These are phyloP conservation scores for Aureobasidium sp. DNA, from an alignment of 2,329 filamentous ascomycete species.

Conservation along the genomic window DNA sequence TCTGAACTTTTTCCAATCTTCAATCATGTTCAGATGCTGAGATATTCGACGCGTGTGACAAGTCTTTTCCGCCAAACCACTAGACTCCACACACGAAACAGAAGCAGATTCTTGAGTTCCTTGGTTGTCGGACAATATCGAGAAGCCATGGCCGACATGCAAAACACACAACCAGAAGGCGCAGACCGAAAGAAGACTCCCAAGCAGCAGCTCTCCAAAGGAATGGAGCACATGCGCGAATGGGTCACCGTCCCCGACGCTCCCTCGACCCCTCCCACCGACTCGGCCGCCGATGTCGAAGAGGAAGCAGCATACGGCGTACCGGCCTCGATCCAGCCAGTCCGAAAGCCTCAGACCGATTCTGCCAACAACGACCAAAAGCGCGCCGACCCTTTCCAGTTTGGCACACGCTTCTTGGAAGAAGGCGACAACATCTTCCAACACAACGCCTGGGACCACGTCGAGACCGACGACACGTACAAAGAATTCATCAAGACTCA, in stretches of 20 bases:
- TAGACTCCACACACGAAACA: neutral
- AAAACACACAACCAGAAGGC: neutral
- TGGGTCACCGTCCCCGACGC: slow-evolving; percentile 36
- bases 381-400: slow-evolving; percentile 86
- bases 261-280: slow-evolving; percentile 18
- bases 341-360: slow-evolving; percentile 47
- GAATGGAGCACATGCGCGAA: slow-evolving; percentile 44
- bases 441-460: slow-evolving; percentile 99
- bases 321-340: slow-evolving; percentile 35
- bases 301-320: slow-evolving; percentile 41
- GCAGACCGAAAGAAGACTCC: slow-evolving; percentile 20
- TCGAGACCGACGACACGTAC: slow-evolving; percentile 84
- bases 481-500: slow-evolving; percentile 77
- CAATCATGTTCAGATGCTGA: neutral
- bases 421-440: slow-evolving; percentile 86
- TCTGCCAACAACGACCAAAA: slow-evolving; percentile 70
- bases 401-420: slow-evolving; percentile 78
- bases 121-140: neutral
- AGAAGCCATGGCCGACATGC: neutral
- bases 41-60: neutral
- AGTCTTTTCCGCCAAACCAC: neutral
- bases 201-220: slow-evolving; percentile 39
- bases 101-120: neutral
- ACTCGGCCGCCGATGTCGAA: slow-evolving; percentile 1
- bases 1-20: slow-evolving; percentile 1